Conservation (phyloP, 495 filamentous ascomycete genomes). For the Hypoxylon subgilvum region DNA sequence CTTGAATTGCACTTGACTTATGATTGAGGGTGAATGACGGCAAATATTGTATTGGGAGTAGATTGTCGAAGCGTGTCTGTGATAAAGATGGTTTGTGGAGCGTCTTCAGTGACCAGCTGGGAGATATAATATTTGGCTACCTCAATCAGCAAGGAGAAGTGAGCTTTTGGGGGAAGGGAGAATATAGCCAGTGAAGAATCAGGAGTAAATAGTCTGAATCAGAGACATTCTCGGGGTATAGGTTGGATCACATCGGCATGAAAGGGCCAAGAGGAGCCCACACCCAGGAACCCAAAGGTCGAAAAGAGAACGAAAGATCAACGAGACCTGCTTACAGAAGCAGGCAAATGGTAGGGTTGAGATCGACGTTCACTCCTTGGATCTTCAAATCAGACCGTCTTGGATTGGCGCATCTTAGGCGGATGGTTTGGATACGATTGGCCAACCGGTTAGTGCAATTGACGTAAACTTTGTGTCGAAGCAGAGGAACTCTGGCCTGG, state of each 20-base stretch:
- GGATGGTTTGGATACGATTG: constrained; percentile 34
- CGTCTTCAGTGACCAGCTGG: background rate
- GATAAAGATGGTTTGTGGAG: constrained; percentile 1
- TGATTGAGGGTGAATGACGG: constrained; percentile 5
- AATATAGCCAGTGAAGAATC: constrained; percentile 12
- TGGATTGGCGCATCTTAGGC: constrained; percentile 29
- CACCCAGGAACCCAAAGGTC: constrained; percentile 10
- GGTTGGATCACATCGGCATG: constrained; percentile 24
- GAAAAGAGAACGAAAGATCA: constrained; percentile 22
- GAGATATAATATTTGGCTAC: constrained; percentile 14
- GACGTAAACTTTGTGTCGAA: constrained; percentile 31
- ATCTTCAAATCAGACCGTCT: constrained; percentile 35
- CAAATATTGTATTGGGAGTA: background rate
- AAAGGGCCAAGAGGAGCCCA: constrained; percentile 15
- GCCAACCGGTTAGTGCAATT: constrained; percentile 22
- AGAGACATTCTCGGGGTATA: constrained; percentile 8
- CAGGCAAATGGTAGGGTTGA: constrained; percentile 29
- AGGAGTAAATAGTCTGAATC: constrained; percentile 22
- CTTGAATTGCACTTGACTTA: constrained; percentile 9
- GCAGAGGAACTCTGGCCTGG: constrained; percentile 35
- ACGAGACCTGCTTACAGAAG: constrained; percentile 23
- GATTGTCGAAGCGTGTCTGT: background rate
- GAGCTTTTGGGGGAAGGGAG: constrained; percentile 3
- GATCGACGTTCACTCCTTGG: constrained; percentile 38
- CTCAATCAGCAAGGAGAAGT: constrained; percentile 2